Percentiles rank a stretch among this genome's conserved stretches.
phyloP scores from a whole-genome alignment of 805 yeast species.

The Saccharomycopsis synnaedendra region DNA sequence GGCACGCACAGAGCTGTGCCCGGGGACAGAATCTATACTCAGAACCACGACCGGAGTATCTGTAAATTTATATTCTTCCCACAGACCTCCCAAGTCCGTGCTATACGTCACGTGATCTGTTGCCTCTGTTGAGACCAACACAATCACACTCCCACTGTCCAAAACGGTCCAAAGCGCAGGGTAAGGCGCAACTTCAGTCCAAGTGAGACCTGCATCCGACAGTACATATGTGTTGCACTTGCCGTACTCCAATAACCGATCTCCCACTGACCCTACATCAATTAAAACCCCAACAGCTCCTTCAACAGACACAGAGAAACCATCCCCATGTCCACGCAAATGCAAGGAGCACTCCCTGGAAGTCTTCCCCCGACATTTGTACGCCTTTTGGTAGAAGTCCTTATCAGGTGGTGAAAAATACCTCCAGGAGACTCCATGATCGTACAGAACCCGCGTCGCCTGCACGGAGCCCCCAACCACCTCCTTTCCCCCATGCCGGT shows the following conservation, averaged over 20 bases:
- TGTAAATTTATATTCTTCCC: slow-evolving; percentile 58
- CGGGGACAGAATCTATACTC: slow-evolving; percentile 63
- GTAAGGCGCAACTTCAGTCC: slow-evolving; percentile 73
- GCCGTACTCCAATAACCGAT: slow-evolving; percentile 30
- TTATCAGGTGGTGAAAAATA: slow-evolving; percentile 53
- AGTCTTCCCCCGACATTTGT: slow-evolving; percentile 38
- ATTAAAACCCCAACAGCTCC: slow-evolving; percentile 85
- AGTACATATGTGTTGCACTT: slow-evolving; percentile 65
- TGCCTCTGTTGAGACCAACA: slow-evolving; percentile 56
- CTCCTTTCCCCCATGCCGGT: slow-evolving; percentile 22
- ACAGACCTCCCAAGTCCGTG: slow-evolving; percentile 65
- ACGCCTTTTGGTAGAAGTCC: slow-evolving; percentile 49
- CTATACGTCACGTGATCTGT: slow-evolving; percentile 61
- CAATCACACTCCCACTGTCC: slow-evolving; percentile 85
- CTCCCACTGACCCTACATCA: slow-evolving; percentile 86
- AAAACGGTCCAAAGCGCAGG: slow-evolving; percentile 89
- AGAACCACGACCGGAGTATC: slow-evolving; percentile 33
- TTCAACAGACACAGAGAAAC: slow-evolving; percentile 76
- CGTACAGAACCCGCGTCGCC: slow-evolving; percentile 64
- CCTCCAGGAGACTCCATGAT: slow-evolving; percentile 86
- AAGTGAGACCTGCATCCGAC: slow-evolving; percentile 77
- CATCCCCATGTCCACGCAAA: slow-evolving; percentile 82
- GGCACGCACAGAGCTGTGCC: slow-evolving; percentile 48
- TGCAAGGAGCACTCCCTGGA: slow-evolving; percentile 67
- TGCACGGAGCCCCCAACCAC: slow-evolving; percentile 34